Evolutionary conservation across 768 basidiomycete genomes (phyloP).

Genomic region (Mycena latifolia): DNA sequence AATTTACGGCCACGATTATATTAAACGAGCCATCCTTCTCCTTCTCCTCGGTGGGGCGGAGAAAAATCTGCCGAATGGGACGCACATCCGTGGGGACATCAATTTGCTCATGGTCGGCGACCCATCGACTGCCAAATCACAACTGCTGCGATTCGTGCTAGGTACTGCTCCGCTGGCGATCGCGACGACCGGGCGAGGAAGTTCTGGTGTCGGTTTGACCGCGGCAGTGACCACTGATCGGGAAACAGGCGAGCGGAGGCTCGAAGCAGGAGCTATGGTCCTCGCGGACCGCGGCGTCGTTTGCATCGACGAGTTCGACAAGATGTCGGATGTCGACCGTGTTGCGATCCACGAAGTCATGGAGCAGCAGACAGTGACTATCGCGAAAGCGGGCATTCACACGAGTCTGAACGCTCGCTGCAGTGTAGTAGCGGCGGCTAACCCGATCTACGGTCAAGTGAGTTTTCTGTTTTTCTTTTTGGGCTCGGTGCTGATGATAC

Average conservation of each 20-base stretch:
- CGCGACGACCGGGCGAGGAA: slow-evolving; percentile 97
- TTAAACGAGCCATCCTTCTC: slow-evolving; percentile 94
- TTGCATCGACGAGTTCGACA: slow-evolving; percentile 99
- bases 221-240: slow-evolving; percentile 98
- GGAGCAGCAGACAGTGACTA: slow-evolving; percentile 99
- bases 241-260: slow-evolving; percentile 95
- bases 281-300: slow-evolving; percentile 98
- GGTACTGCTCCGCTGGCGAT: slow-evolving; percentile 97
- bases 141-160: slow-evolving; percentile 95
- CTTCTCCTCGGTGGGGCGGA: slow-evolving; percentile 96
- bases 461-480: slow-evolving; percentile 36
- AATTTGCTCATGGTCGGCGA: slow-evolving; percentile 99
- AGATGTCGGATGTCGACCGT: slow-evolving; percentile 99
- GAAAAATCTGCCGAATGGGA: slow-evolving; percentile 97
- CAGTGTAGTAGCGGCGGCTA: slow-evolving; percentile 97
- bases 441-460: slow-evolving; percentile 98
- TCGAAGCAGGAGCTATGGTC: slow-evolving; percentile 99
- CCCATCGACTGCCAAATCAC: slow-evolving; percentile 98
- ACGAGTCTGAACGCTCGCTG: slow-evolving; percentile 98
- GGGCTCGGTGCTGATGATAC: slow-evolving; percentile 18
- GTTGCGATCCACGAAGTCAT: slow-evolving; percentile 99
- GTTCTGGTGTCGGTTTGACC: slow-evolving; percentile 98
- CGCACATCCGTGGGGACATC: slow-evolving; percentile 99
- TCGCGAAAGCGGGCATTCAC: slow-evolving; percentile 99
- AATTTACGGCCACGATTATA: slow-evolving; percentile 96